Conservation (phyloP, 768 basidiomycete species). For the Leccinum incarnatum region DNA sequence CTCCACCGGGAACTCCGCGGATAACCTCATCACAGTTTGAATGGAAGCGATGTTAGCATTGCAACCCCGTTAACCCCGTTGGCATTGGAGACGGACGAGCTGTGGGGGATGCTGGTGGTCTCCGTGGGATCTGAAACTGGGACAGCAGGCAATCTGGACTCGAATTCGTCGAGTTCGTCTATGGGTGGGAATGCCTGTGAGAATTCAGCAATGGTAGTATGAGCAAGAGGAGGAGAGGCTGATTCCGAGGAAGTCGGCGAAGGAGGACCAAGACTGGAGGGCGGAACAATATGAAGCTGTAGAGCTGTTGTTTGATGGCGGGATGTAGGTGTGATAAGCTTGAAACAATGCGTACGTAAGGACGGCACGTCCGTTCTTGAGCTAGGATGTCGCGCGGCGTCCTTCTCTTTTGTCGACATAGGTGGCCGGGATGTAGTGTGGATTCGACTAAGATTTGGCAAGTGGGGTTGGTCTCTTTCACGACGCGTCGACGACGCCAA, state of each 20-base stretch:
- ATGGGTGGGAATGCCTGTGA: constrained; percentile 71
- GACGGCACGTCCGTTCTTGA: no score
- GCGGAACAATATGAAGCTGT: constrained; percentile 53
- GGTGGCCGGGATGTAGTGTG: no score
- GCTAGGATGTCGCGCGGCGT: no score
- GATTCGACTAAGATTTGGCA: no score
- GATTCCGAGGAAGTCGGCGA: constrained; percentile 71
- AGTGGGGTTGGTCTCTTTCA: no score
- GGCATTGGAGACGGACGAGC: constrained; percentile 25
- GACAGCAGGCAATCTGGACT: constrained; percentile 48
- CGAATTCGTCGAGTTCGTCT: constrained; percentile 65
- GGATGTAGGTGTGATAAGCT: background rate
- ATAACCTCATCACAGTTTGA: constrained; percentile 29
- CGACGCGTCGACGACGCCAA: no score
- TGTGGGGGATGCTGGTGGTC: constrained; percentile 18
- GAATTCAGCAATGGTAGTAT: constrained; percentile 53
- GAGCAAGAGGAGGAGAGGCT: constrained; percentile 51
- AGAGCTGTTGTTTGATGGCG: constrained; percentile 30
- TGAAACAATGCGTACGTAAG: no score
- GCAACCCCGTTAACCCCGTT: constrained; percentile 31
- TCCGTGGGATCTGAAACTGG: constrained; percentile 43
- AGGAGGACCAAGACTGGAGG: constrained; percentile 71
- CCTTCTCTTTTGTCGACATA: no score
- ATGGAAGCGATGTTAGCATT: constrained; percentile 13
- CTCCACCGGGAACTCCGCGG: constrained; percentile 23